These are phyloP conservation scores for Metarhizium album DNA, from an alignment of 2,329 filamentous ascomycete genomes.

Conservation along the genomic window DNA sequence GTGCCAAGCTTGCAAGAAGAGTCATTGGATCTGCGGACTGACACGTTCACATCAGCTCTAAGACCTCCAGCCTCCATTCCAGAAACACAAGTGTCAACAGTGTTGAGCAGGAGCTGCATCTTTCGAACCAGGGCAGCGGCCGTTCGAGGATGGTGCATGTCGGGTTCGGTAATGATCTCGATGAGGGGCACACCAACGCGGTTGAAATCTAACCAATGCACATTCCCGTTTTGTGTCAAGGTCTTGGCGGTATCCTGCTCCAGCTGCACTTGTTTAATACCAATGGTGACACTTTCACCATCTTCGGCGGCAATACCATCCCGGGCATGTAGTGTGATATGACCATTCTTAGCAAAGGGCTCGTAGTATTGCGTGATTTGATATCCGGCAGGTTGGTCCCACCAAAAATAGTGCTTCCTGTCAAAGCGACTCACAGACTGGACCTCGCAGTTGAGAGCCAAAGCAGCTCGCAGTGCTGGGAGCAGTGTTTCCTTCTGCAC, in stretches of 20 bases:
- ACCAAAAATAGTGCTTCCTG: constrained; percentile 98
- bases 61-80: constrained; percentile 92
- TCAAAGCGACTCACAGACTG: constrained; percentile 77
- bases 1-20: constrained; percentile 51
- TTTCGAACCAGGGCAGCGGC: constrained; percentile 85
- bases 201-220: constrained; percentile 84
- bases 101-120: constrained; percentile 67
- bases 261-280: constrained; percentile 90
- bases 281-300: constrained; percentile 58
- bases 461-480: constrained; percentile 79
- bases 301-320: constrained; percentile 74
- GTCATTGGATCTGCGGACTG: constrained; percentile 53
- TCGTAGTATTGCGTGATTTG: constrained; percentile 96
- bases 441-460: constrained; percentile 72
- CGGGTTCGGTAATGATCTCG: constrained; percentile 87
- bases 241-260: constrained; percentile 98
- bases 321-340: constrained; percentile 56
- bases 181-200: constrained; percentile 83
- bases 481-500: constrained; percentile 78
- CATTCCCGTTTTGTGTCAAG: constrained; percentile 60
- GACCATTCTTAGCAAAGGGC: constrained; percentile 58
- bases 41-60: constrained; percentile 92
- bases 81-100: constrained; percentile 74
- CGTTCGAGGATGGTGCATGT: constrained; percentile 77
- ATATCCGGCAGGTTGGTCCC: constrained; percentile 92